phyloP scores from a whole-genome alignment of 805 yeast species.

The Ogataea nonfermentans region DNA sequence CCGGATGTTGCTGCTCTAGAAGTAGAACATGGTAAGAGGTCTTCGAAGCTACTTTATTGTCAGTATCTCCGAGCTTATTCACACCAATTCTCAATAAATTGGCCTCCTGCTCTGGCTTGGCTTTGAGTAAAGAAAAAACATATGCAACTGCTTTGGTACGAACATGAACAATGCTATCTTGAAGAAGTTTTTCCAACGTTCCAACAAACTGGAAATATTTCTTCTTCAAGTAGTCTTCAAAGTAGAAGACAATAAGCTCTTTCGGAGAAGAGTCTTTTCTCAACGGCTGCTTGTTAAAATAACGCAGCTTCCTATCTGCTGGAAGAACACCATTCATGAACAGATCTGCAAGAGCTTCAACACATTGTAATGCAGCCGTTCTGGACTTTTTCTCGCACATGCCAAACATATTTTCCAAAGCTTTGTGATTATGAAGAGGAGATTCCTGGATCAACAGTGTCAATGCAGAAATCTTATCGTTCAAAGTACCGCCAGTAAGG shows the following conservation, averaged over 20 bases:
- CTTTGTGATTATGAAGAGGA: conserved; percentile 83
- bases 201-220: conserved; percentile 73
- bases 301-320: conserved; percentile 76
- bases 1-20: conserved; percentile 89
- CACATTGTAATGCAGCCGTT: conserved; percentile 87
- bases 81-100: conserved; percentile 85
- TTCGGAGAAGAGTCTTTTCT: conserved; percentile 44
- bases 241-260: conserved; percentile 71
- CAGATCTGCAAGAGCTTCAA: conserved; percentile 87
- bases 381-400: conserved; percentile 90
- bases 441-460: conserved; percentile 93
- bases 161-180: conserved; percentile 88
- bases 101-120: conserved; percentile 96
- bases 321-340: conserved; percentile 81
- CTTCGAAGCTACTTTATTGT: conserved; percentile 85
- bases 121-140: conserved; percentile 72
- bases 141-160: conserved; percentile 74
- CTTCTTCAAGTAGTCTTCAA: conserved; percentile 85
- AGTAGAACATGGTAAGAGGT: conserved; percentile 78
- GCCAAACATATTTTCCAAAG: conserved; percentile 71
- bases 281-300: conserved; percentile 74
- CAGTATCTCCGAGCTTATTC: conserved; percentile 91
- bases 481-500: conserved; percentile 86
- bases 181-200: conserved; percentile 74
- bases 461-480: conserved; percentile 92